Base-by-base conservation (phyloP, 495 filamentous ascomycete genomes). In the Lepidopterella palustris region DNA sequence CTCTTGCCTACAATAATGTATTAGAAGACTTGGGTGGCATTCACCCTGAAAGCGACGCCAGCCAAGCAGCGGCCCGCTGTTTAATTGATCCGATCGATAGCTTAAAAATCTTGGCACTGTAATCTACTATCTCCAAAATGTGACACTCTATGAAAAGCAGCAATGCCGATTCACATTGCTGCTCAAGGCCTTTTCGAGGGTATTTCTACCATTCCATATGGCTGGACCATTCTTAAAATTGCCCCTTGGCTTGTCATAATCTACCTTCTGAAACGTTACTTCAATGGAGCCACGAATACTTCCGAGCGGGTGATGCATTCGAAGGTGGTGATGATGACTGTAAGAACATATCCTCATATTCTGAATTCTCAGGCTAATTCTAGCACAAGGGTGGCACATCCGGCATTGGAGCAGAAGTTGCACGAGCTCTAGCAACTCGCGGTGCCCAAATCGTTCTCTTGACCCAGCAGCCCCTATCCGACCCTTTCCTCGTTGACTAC, bases 371-470 rank as follows among this genome's bases (percentile, higher is more conserved):
- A 26, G 25, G 18, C 63, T 60, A 61, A 70, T 45, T 66, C 48
- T 55, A 42, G 45, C 45, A 32, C 9, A 45, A 89, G 87, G 93
- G 93, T 53, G 93, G 91, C 26, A 99, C 93, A 54, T 92, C 91
- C 18, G 93, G 93, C 27, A 90, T 99, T 68, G 93, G 93, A 53
- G 87, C 90, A 58, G 78, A 78, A 57, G 80, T 89, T 25, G 85
- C 85, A 20, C 78, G 80, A 57, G 80, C 84, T 62, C 84, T 99
- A 45, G 92, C 92, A 61, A 53, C 73, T 8, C 86, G 91, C 56
- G 95, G 95, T 61, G 90, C 91, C 55, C 93, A 99, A 77, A 72
- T 97, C 57, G 82, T 97, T 55, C 85, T 99, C 13, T 84, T 99
- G 23, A 92, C 90, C 5, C 88, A 87, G 66, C 84, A 92, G 68